Conservation (phyloP, 140 eudicot genomes). For the Oenanthe javanica region DNA sequence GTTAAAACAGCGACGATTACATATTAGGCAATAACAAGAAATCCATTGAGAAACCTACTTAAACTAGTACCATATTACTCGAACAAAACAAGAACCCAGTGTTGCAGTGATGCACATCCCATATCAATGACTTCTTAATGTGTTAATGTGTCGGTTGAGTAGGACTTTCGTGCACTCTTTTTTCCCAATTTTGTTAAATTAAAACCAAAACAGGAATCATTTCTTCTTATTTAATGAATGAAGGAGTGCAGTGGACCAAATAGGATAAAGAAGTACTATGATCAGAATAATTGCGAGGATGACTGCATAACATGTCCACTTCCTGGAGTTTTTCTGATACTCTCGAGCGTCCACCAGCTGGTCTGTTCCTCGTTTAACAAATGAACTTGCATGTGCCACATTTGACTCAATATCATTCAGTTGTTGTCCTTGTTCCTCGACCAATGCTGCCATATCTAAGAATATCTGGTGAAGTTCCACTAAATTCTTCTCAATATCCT, state of each 20-base stretch:
- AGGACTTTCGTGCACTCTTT: neutral
- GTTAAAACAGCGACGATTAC: neutral
- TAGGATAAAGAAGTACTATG: constrained; percentile 37
- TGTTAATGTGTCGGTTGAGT: neutral
- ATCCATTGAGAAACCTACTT: neutral
- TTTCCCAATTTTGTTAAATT: neutral
- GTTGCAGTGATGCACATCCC: neutral
- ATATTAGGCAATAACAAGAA: neutral
- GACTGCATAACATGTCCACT: constrained; percentile 50
- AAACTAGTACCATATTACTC: neutral
- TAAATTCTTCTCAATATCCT: constrained; percentile 77
- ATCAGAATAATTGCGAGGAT: constrained; percentile 33
- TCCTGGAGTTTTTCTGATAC: constrained; percentile 65
- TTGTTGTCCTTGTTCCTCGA: constrained; percentile 91
- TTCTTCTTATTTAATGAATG: neutral
- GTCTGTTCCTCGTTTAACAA: constrained; percentile 73
- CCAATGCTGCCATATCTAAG: constrained; percentile 93
- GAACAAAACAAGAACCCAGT: neutral
- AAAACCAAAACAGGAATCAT: neutral
- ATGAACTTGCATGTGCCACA: constrained; percentile 73
- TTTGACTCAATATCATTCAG: constrained; percentile 76
- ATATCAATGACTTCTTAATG: neutral
- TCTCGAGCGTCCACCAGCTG: constrained; percentile 66
- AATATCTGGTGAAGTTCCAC: constrained; percentile 82
- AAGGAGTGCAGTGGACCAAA: constrained; percentile 51